Conservation (phyloP, 1,139 yeast species). For the Taiozyma sp. region DNA sequence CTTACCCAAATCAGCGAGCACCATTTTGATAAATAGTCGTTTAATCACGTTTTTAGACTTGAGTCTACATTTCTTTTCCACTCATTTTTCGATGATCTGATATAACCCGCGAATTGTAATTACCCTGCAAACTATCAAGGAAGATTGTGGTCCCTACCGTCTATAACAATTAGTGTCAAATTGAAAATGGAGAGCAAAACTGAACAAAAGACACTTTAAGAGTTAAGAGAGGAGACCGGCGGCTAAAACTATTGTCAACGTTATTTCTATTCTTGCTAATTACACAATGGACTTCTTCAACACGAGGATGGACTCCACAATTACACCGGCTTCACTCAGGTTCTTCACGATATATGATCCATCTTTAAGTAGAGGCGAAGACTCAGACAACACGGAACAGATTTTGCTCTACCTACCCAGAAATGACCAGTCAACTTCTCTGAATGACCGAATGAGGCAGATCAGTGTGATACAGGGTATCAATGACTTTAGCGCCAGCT, state of each 20-base stretch:
- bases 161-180: no score
- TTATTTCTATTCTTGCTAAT: background rate
- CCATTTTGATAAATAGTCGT: constrained; percentile 46
- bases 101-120: background rate
- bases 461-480: constrained; percentile 36
- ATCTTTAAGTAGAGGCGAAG: constrained; percentile 4
- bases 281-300: constrained; percentile 22
- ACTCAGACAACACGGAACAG: constrained; percentile 7
- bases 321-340: constrained; percentile 8
- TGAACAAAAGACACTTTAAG: background rate
- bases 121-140: background rate
- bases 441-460: constrained; percentile 28
- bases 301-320: constrained; percentile 11
- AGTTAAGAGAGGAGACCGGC: background rate
- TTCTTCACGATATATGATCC: constrained; percentile 21
- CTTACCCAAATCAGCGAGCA: constrained; percentile 89
- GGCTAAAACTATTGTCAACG: background rate
- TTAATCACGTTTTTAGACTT: background rate
- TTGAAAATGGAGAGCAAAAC: background rate
- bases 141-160: background rate
- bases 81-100: background rate
- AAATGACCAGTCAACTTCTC: constrained; percentile 3
- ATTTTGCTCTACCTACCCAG: constrained; percentile 8
- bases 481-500: constrained; percentile 19
- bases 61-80: background rate